A percentile compares a stretch with the other conserved stretches of the same genome.
Conservation (phyloP, 2,329 filamentous ascomycete species). For the Pseudocercospora eumusae region DNA sequence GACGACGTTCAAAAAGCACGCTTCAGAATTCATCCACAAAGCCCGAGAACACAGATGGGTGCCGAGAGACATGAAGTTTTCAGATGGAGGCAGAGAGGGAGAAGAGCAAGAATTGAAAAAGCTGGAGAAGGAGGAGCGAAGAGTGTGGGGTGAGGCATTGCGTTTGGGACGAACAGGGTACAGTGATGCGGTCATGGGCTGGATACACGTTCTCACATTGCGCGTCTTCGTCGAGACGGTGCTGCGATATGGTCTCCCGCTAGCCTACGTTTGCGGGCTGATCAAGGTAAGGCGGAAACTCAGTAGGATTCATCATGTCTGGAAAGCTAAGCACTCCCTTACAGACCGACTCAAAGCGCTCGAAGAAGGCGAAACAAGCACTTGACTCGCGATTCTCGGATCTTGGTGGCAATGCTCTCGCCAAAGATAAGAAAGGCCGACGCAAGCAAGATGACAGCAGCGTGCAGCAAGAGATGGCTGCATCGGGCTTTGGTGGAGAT, state of each 20-base stretch:
- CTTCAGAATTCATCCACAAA: slow-evolving; percentile 85
- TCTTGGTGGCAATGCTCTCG: slow-evolving; percentile 90
- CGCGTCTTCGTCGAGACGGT: slow-evolving; percentile 97
- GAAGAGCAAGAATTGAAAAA: slow-evolving; percentile 84
- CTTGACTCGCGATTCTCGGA: slow-evolving; percentile 87
- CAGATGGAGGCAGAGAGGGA: slow-evolving; percentile 84
- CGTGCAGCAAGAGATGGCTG: slow-evolving; percentile 79
- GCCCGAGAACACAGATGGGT: slow-evolving; percentile 92
- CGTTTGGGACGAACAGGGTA: slow-evolving; percentile 87
- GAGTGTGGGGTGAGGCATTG: slow-evolving; percentile 89
- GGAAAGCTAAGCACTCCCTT: slow-evolving; percentile 17
- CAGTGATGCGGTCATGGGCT: slow-evolving; percentile 94
- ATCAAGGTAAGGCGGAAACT: slow-evolving; percentile 63
- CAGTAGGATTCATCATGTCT: neutral
- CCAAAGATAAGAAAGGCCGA: slow-evolving; percentile 88
- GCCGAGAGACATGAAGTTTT: slow-evolving; percentile 89
- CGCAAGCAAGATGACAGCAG: slow-evolving; percentile 85
- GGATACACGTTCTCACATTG: slow-evolving; percentile 87
- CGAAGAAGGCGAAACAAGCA: slow-evolving; percentile 66
- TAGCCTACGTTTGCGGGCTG: slow-evolving; percentile 83
- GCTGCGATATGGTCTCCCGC: slow-evolving; percentile 87
- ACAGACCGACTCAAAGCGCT: slow-evolving; percentile 79
- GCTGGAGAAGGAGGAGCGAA: slow-evolving; percentile 80
- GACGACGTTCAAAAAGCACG: slow-evolving; percentile 90
- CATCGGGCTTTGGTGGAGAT: slow-evolving; percentile 60